Evolutionary conservation across 768 basidiomycete species (phyloP), one percentile per base, ranked within the genome.

Genomic region (Cyclocybe aegerita): DNA sequence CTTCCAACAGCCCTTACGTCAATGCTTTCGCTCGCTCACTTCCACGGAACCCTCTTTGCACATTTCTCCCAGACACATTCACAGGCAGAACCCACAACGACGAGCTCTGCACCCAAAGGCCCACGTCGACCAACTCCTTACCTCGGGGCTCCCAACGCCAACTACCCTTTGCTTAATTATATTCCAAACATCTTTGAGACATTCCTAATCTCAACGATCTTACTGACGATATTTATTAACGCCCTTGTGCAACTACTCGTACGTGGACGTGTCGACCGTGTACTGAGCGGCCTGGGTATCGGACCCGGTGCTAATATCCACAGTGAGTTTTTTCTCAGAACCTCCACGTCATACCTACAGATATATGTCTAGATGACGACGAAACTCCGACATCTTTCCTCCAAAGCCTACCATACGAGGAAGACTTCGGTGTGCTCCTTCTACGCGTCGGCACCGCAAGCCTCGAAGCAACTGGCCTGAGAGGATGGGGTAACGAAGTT

Each of bases 401-500:
- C 48, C 48, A 57, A 16, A 60, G 52, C 34, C 73, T 85, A 2
- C 79, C 77, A 12, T 75, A 74, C 62, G 86, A 90, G 35, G 88
- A 90, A 63, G 87, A 89, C 60, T 90, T 86, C 65, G 79, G 82
- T 5, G 76, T 89, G 15, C 78, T 85, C 2, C 72, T 91, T 35
- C 72, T 90, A 38, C 80, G 89, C 15, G 71, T 89, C 14, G 87
- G 87, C 14, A 85, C 85, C 0, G 87, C 86, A 3, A 86, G 85
- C 54, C 71, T 91, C 43, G 89, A 91, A 62, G 83, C 86, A 0
- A 89, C 88, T 0, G 83, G 81, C 40, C 72, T 86, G 8, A 75
- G 81, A 16, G 89, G 89, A 2, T 76, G 87, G 62, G 83, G 84
- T 1, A 89, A 90, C 58, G 88, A 91, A 64, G 82, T 90, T 9